Evolutionary conservation across 2,329 filamentous ascomycete species (phyloP).

Genomic region (Clonostachys byssicola): DNA sequence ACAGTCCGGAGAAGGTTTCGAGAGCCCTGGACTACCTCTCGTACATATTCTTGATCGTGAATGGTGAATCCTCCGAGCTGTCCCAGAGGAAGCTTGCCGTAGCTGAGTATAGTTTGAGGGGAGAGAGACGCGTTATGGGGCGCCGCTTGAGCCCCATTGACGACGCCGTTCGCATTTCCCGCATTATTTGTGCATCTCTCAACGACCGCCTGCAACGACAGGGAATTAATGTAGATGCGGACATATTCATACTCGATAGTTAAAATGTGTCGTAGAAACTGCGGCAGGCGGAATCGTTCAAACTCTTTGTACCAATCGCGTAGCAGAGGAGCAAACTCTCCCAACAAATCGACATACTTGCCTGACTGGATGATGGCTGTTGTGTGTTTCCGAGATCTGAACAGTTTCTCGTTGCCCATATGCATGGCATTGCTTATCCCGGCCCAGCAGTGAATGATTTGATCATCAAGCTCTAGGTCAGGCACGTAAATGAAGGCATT

Average conservation of each 20-base stretch:
- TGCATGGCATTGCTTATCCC: slow-evolving; percentile 93
- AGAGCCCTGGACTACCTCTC: slow-evolving; percentile 73
- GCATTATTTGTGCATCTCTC: slow-evolving; percentile 84
- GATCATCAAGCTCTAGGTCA: slow-evolving; percentile 62
- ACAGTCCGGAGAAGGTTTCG: slow-evolving; percentile 74
- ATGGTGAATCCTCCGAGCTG: slow-evolving; percentile 60
- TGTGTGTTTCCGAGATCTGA: slow-evolving; percentile 82
- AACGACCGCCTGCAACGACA: slow-evolving; percentile 91
- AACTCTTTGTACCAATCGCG: slow-evolving; percentile 78
- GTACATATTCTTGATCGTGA: slow-evolving; percentile 69
- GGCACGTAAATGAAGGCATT: slow-evolving; percentile 63
- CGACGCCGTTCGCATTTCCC: slow-evolving; percentile 19
- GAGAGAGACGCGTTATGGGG: slow-evolving; percentile 31
- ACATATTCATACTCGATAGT: slow-evolving; percentile 96
- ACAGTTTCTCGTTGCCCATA: slow-evolving; percentile 81
- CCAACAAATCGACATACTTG: slow-evolving; percentile 75
- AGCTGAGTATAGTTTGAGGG: slow-evolving; percentile 61
- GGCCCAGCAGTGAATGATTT: slow-evolving; percentile 84
- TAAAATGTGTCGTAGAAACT: slow-evolving; percentile 69
- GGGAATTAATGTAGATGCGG: slow-evolving; percentile 88
- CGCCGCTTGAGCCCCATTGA: background rate
- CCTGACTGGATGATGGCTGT: slow-evolving; percentile 85
- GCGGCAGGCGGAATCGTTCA: slow-evolving; percentile 67
- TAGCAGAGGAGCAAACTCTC: slow-evolving; percentile 76
- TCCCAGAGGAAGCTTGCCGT: slow-evolving; percentile 59